These are phyloP conservation scores for Pezicula rhizophila DNA, from an alignment of 2,329 filamentous ascomycete species.

Conservation along the genomic window DNA sequence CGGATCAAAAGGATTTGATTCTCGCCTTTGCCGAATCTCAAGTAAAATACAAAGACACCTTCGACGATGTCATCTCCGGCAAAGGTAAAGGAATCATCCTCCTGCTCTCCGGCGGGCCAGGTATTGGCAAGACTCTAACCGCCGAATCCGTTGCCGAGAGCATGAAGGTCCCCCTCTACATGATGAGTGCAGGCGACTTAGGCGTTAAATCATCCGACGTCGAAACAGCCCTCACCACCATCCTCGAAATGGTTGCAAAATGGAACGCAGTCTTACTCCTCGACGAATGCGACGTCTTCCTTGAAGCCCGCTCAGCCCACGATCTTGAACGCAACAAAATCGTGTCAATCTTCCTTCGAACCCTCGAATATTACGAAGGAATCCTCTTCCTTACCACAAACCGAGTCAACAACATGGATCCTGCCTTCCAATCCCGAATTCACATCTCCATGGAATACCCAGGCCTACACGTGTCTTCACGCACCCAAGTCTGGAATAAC, in stretches of 20 bases:
- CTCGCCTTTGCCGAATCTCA: constrained; percentile 44
- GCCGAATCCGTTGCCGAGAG: constrained; percentile 24
- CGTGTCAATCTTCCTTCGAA: constrained; percentile 30
- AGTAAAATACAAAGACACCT: constrained; percentile 32
- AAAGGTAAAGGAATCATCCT: constrained; percentile 47
- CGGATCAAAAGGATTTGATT: constrained; percentile 45
- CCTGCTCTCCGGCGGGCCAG: constrained; percentile 41
- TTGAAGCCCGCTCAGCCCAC: constrained; percentile 22
- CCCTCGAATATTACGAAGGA: constrained; percentile 33
- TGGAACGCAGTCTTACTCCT: constrained; percentile 69
- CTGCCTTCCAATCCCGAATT: constrained; percentile 29
- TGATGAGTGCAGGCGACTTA: constrained; percentile 40
- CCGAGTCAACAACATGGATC: constrained; percentile 26
- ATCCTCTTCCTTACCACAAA: constrained; percentile 34
- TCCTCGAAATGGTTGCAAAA: constrained; percentile 65
- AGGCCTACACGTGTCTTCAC: constrained; percentile 15
- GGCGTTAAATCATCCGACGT: constrained; percentile 31
- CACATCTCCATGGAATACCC: constrained; percentile 25
- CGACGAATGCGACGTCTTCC: constrained; percentile 65
- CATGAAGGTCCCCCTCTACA: constrained; percentile 22
- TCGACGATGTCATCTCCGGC: constrained; percentile 47
- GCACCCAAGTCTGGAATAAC: constrained; percentile 16
- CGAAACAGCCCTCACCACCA: constrained; percentile 56
- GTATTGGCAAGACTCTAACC: constrained; percentile 41
- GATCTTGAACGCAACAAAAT: constrained; percentile 36